A percentile compares a stretch with the other conserved stretches of the same genome.
Conservation (phyloP, 2,329 filamentous ascomycete genomes). For the Nothophaeocryptopus gaeumannii region DNA sequence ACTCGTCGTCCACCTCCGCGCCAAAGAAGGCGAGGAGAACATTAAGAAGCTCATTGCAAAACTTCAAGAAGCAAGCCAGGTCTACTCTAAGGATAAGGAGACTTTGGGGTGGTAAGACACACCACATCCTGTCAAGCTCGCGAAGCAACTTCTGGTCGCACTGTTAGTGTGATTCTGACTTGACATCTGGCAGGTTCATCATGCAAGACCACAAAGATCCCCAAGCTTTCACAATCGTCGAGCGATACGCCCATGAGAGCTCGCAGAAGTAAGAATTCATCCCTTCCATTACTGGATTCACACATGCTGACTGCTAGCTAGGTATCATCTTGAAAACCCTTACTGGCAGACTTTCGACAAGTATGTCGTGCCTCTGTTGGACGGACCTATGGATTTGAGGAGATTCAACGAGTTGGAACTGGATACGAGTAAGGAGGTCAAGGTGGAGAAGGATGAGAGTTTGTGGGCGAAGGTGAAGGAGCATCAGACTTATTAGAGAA, state of each 20-base stretch:
- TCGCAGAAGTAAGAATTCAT: constrained; percentile 44
- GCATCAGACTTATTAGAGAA: constrained; percentile 30
- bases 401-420: constrained; percentile 63
- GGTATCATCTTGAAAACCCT: constrained; percentile 56
- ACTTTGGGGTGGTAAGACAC: constrained; percentile 42
- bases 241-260: constrained; percentile 66
- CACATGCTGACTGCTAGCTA: constrained; percentile 24
- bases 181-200: constrained; percentile 58
- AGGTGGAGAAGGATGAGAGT: constrained; percentile 33
- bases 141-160: too few relatives aligned
- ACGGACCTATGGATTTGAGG: constrained; percentile 66
- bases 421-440: constrained; percentile 50
- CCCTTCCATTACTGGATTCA: not conserved
- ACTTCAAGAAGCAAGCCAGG: constrained; percentile 69
- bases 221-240: constrained; percentile 71
- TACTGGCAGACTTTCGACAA: constrained; percentile 77
- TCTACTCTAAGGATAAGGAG: constrained; percentile 71
- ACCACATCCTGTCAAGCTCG: too few relatives aligned
- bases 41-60: constrained; percentile 68
- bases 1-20: constrained; percentile 67
- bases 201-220: constrained; percentile 71
- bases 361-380: constrained; percentile 67
- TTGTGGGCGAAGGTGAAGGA: constrained; percentile 37
- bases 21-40: constrained; percentile 62
- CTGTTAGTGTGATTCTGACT: too few relatives aligned